Base-by-base conservation (phyloP, 805 yeast genomes). In the Metschnikowia hibisci region DNA sequence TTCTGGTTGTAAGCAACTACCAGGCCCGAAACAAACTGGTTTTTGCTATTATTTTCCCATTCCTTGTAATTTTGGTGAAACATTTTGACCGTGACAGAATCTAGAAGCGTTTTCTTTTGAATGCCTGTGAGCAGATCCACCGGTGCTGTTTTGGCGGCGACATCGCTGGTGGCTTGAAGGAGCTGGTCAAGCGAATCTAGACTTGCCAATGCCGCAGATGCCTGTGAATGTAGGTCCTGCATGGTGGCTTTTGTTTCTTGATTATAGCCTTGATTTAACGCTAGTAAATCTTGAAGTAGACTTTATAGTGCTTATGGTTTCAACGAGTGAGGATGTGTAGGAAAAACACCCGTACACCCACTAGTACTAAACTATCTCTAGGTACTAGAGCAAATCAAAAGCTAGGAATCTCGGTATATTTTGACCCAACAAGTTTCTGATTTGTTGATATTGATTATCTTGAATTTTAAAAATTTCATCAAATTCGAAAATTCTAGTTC, bases 11-110 rank as follows among this genome's bases (percentile, higher is more conserved):
- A 70, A 4, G 53, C 48, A 6, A 38, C 40, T 6, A 62, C 53
- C 16, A 64, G 62, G 12, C 45, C 37, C 10, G 55, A 47, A 3
- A 64, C 44, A 32, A 63, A 61, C 38, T 45, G 42, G 9, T 49
- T 46, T 18, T 29, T 53, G 32, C 46, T 39, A 3, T 42, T 38
- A 25, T 50, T 32, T 34, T 66, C 63, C 65, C 65, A 62, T 15
- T 52, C 56, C 47, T 63, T 61, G 50, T 55, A 62, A 5, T 53
- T 55, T 34, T 55, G 52, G 33, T 66, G 69, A 35, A 62, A 54
- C 44, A 55, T 58, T 46, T 56, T 66, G 32, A 65, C 58, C 18
- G 55, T 41, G 45, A 64, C 66, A 18, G 74, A 67, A 42, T 67
- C 74, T 13, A 68, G 49, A 27, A 47, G 47, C 25, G 39, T 46